phyloP scores from a whole-genome alignment of 768 basidiomycete genomes.

The Neoboletus subvelutipes region DNA sequence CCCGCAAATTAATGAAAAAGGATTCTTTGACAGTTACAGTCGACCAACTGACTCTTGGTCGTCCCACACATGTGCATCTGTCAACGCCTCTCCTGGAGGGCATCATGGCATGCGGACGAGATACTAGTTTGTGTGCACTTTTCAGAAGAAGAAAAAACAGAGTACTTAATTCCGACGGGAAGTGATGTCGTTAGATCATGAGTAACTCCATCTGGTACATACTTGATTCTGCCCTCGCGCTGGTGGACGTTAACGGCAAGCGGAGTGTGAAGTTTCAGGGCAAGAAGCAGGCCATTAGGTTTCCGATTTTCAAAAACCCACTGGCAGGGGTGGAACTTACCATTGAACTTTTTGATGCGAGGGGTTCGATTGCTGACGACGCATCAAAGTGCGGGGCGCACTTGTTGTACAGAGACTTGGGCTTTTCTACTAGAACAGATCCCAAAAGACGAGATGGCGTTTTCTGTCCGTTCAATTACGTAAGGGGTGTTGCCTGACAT shows the following conservation, averaged over 20 bases:
- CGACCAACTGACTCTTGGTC: constrained; percentile 12
- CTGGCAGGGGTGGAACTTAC: not conserved
- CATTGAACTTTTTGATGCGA: constrained; percentile 19
- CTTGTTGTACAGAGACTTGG: too few species aligned
- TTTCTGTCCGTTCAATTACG: constrained; percentile 10
- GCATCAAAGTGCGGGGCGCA: constrained; percentile 26
- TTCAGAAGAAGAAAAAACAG: not conserved
- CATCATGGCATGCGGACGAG: not conserved
- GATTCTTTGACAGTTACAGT: constrained; percentile 14
- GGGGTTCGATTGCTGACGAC: constrained; percentile 11
- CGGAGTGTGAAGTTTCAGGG: constrained; percentile 28
- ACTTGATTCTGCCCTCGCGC: constrained; percentile 5
- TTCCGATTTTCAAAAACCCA: constrained; percentile 34
- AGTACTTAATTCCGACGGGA: not conserved
- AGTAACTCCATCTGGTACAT: not conserved
- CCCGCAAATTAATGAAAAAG: constrained; percentile 29
- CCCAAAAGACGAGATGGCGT: too few species aligned
- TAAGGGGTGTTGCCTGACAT: constrained; percentile 8
- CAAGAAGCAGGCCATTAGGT: constrained; percentile 28
- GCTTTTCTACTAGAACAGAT: too few species aligned
- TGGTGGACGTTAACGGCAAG: constrained; percentile 4
- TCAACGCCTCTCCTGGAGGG: not conserved
- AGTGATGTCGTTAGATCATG: not conserved
- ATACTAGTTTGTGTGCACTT: not conserved
- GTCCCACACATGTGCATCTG: not conserved